A percentile compares a stretch with the other conserved stretches of the same genome.
phyloP scores from a whole-genome alignment of 106 monocot genomes.

The Ottelia alismoides region DNA sequence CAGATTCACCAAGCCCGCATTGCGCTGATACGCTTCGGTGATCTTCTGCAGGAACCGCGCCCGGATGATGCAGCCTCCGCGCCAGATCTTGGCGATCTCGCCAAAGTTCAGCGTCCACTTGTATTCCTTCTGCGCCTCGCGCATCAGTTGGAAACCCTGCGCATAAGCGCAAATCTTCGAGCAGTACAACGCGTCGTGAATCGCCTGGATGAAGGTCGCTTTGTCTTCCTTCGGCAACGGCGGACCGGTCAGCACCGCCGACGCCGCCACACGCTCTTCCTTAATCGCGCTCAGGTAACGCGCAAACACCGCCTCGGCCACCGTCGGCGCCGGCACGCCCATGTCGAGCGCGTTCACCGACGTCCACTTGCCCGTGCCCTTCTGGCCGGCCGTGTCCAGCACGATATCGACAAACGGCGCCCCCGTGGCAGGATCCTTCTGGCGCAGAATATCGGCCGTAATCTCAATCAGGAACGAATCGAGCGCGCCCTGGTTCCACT shows the following conservation, averaged over 20 bases:
- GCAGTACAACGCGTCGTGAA: constrained; percentile 16
- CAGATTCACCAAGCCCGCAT: constrained; percentile 6
- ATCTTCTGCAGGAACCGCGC: constrained; percentile 21
- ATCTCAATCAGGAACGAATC: constrained; percentile 22
- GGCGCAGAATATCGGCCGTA: constrained; percentile 17
- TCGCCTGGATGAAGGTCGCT: constrained; percentile 8
- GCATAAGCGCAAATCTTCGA: constrained; percentile 26
- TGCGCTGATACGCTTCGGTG: constrained; percentile 18
- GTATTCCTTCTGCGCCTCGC: constrained; percentile 13
- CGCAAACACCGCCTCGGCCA: too few relatives aligned
- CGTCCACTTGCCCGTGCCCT: constrained; percentile 27
- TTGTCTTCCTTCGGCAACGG: constrained; percentile 4
- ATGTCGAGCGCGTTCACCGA: constrained; percentile 17
- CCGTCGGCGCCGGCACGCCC: too few relatives aligned
- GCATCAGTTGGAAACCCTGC: constrained; percentile 18
- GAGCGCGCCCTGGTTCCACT: constrained; percentile 21
- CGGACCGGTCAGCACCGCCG: constrained; percentile 4
- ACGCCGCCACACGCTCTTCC: constrained; percentile 17
- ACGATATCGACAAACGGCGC: constrained; percentile 21
- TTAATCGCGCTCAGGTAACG: constrained; percentile 10
- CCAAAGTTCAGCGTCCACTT: constrained; percentile 17
- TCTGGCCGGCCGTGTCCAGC: constrained; percentile 23
- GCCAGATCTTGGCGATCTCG: constrained; percentile 23
- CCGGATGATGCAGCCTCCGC: constrained; percentile 26
- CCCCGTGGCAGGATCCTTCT: constrained; percentile 4